Evolutionary conservation across 2,329 filamentous ascomycete species (phyloP).

Genomic region (Beauveria rudraprayagi): DNA sequence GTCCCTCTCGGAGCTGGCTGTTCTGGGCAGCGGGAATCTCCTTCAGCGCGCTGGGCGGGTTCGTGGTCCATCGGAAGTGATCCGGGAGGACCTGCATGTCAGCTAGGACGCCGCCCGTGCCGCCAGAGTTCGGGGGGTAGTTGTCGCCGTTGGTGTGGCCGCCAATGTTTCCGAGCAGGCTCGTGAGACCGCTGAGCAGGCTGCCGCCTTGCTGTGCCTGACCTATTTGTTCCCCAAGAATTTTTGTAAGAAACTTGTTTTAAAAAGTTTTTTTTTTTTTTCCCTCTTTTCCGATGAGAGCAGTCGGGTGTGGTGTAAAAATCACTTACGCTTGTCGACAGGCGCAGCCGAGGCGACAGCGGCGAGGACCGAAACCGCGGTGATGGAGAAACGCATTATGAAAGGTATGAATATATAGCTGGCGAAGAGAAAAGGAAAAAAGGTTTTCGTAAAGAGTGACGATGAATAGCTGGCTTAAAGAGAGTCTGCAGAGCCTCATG

Average conservation of each 20-base stretch:
- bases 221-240: neutral
- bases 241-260: neutral
- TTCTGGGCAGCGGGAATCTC: neutral
- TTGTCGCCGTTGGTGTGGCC: conserved; percentile 1
- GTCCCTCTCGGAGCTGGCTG: conserved; percentile 8
- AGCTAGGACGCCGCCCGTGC: neutral
- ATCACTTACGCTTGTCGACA: conserved; percentile 3
- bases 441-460: neutral
- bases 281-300: neutral
- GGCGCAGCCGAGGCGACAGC: neutral
- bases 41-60: neutral
- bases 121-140: neutral
- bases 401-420: neutral
- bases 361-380: neutral
- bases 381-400: conserved; percentile 2
- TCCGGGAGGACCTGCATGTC: conserved; percentile 1
- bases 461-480: neutral
- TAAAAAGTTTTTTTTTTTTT: neutral
- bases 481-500: neutral
- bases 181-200: neutral
- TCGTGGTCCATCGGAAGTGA: conserved; percentile 3
- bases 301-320: neutral
- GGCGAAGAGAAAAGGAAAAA: neutral
- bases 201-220: neutral
- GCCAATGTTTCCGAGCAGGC: conserved; percentile 5